A percentile compares a stretch with the other conserved stretches of the same genome.
Evolutionary conservation across 768 basidiomycete species (phyloP).

Genomic region (Trametopsis cervina): DNA sequence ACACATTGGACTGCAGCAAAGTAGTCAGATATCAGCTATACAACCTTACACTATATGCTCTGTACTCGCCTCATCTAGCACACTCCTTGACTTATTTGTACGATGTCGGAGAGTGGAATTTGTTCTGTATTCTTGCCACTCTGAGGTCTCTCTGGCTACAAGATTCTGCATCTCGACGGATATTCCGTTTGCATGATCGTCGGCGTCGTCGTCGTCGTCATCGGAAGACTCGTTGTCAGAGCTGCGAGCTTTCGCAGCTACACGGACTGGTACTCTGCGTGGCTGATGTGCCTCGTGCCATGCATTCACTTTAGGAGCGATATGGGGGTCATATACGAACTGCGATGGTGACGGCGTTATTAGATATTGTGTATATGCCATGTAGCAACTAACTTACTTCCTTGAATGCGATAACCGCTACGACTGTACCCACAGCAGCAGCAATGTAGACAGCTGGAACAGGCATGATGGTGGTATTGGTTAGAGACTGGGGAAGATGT

Average conservation of each 20-base stretch:
- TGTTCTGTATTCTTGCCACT: constrained; percentile 43
- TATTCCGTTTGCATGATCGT: constrained; percentile 13
- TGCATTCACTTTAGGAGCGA: constrained; percentile 52
- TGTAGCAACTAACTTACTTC: no score
- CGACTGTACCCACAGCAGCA: constrained; percentile 41
- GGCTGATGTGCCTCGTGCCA: constrained; percentile 29
- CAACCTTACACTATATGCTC: constrained; percentile 2
- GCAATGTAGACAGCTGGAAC: constrained; percentile 36
- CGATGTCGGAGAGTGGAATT: constrained; percentile 14
- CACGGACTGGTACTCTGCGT: constrained; percentile 21
- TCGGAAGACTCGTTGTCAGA: constrained; percentile 10
- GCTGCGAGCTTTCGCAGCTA: constrained; percentile 6
- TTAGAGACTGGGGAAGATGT: not conserved
- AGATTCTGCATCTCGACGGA: constrained; percentile 47
- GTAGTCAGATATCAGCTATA: constrained; percentile 1
- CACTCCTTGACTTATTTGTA: constrained; percentile 16
- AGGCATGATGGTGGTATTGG: constrained; percentile 24
- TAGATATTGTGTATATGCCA: constrained; percentile 1
- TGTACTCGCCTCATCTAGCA: constrained; percentile 42
- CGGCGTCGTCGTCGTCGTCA: constrained; percentile 4
- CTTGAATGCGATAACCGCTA: constrained; percentile 48
- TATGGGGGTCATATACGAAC: constrained; percentile 67
- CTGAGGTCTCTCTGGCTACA: constrained; percentile 40
- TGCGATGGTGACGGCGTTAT: constrained; percentile 24
- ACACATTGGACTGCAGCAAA: constrained; percentile 35